A percentile compares a stretch with the other conserved stretches of the same genome.
Conservation (phyloP, 208 protist species). For the Trypanosoma mega region DNA sequence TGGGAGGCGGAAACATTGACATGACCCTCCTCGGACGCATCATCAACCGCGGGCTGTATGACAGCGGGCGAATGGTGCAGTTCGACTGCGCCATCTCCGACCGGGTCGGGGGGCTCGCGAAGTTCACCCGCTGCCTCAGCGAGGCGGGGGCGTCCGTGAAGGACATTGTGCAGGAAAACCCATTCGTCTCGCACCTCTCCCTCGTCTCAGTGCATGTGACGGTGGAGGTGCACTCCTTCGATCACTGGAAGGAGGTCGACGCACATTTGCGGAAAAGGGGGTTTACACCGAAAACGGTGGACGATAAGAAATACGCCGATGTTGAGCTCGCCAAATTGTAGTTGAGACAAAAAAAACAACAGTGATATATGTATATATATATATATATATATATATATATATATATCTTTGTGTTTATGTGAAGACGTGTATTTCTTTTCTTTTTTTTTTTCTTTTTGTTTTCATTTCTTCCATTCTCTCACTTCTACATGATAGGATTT, state of each 20-base stretch:
- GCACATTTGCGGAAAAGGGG: conserved; percentile 33
- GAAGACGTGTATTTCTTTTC: too few species aligned
- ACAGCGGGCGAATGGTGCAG: conserved; percentile 60
- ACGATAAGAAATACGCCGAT: conserved; percentile 40
- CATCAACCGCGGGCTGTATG: conserved; percentile 84
- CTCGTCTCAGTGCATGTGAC: conserved; percentile 54
- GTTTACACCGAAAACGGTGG: conserved; percentile 36
- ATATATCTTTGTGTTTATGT: too few species aligned
- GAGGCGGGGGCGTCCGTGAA: conserved; percentile 66
- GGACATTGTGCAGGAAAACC: conserved; percentile 81
- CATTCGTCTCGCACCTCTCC: conserved; percentile 54
- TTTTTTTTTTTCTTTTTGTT: too few species aligned
- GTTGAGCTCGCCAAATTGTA: conserved; percentile 48
- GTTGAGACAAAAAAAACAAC: too few species aligned
- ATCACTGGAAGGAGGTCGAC: conserved; percentile 39
- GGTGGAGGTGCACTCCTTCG: conserved; percentile 42
- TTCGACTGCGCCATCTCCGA: conserved; percentile 79
- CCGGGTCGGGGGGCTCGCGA: conserved; percentile 76
- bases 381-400: not conserved
- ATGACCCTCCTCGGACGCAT: conserved; percentile 80
- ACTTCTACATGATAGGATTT: too few species aligned
- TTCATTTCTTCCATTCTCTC: too few species aligned
- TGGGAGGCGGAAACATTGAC: conserved; percentile 93
- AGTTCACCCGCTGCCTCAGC: conserved; percentile 42
- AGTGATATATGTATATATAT: not conserved